These are phyloP conservation scores for Prunus mongolica DNA, from an alignment of 306 rosid genomes.

Conservation along the genomic window DNA sequence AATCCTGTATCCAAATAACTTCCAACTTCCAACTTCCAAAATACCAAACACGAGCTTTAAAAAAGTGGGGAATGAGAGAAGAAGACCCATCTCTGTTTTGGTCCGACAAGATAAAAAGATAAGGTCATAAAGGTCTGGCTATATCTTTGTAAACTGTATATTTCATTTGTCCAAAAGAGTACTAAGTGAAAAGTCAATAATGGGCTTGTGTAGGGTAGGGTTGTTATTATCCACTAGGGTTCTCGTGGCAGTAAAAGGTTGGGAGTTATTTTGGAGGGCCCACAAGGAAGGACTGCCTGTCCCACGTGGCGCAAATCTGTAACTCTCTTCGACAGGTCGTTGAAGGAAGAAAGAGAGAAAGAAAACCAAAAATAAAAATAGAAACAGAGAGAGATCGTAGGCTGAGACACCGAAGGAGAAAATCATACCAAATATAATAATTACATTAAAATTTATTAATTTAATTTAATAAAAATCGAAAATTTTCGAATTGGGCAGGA, in stretches of 20 bases:
- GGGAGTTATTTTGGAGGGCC: conserved; percentile 22
- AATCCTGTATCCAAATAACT: too few relatives aligned
- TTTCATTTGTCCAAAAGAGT: neutral
- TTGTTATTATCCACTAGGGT: conserved; percentile 27
- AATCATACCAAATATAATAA: neutral
- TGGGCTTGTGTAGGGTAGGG: neutral
- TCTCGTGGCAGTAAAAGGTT: conserved; percentile 35
- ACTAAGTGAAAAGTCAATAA: neutral
- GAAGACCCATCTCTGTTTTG: conserved; percentile 13
- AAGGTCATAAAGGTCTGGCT: conserved; percentile 12
- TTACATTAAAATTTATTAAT: neutral
- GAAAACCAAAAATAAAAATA: neutral
- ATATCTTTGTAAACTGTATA: neutral
- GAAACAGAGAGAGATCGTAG: conserved; percentile 1
- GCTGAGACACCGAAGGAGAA: conserved; percentile 1
- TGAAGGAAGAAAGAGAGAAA: conserved; percentile 16
- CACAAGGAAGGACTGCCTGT: neutral
- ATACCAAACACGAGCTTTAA: too few relatives aligned
- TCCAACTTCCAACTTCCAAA: too few relatives aligned
- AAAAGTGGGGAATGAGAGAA: too few relatives aligned
- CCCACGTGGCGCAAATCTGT: conserved; percentile 35
- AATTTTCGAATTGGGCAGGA: neutral
- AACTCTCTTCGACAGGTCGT: conserved; percentile 2
- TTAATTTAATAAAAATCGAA: neutral
- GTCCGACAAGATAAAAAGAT: conserved; percentile 49